Evolutionary conservation across 2,329 filamentous ascomycete genomes (phyloP).

Genomic region (Claviceps capensis): DNA sequence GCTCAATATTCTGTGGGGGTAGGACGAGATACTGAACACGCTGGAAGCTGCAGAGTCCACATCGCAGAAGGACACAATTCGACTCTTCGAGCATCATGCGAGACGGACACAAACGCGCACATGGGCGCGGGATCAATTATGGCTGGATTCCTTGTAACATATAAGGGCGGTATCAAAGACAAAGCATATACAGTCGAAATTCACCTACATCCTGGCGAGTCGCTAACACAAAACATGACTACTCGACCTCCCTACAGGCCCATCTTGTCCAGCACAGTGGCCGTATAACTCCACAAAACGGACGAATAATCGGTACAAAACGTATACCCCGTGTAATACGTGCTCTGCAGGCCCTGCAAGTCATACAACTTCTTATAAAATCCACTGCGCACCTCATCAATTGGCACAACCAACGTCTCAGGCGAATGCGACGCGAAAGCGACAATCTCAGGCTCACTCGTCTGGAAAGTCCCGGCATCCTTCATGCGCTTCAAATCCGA

Average conservation of each 20-base stretch:
- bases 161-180: too few species aligned
- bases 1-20: constrained; percentile 10
- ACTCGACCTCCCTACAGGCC: background rate
- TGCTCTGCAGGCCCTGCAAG: constrained; percentile 21
- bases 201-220: background rate
- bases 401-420: constrained; percentile 13
- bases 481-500: constrained; percentile 3
- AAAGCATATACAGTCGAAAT: too few species aligned
- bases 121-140: too few species aligned
- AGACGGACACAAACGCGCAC: too few species aligned
- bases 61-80: background rate
- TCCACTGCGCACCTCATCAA: constrained; percentile 15
- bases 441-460: constrained; percentile 12
- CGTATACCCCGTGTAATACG: constrained; percentile 21
- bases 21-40: background rate
- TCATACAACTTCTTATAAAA: constrained; percentile 21
- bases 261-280: constrained; percentile 6
- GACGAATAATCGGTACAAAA: constrained; percentile 13
- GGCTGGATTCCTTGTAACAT: too few species aligned
- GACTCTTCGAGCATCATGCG: too few species aligned
- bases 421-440: constrained; percentile 18
- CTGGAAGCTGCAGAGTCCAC: background rate
- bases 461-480: background rate
- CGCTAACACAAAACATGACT: background rate
- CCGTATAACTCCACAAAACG: constrained; percentile 13